A percentile compares a stretch with the other conserved stretches of the same genome.
phyloP scores from a whole-genome alignment of 2,329 filamentous ascomycete species.

The Chaetoscypha palmicola region DNA sequence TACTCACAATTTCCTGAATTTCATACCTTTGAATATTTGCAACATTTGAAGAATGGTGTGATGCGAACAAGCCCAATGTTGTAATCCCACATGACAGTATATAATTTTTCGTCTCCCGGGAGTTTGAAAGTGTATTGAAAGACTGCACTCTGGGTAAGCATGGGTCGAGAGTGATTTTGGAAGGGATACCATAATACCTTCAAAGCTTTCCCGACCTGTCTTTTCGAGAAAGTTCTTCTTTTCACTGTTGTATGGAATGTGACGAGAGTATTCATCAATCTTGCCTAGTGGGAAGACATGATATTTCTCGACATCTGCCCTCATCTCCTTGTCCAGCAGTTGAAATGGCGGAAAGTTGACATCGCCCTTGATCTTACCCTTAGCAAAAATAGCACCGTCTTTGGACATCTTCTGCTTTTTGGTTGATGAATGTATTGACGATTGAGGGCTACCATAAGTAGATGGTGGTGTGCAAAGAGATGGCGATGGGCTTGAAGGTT shows the following conservation, averaged over 20 bases:
- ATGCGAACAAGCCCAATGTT: conserved; percentile 89
- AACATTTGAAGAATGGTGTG: conserved; percentile 90
- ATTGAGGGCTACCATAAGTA: conserved; percentile 23
- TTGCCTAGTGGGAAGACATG: conserved; percentile 58
- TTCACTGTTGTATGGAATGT: conserved; percentile 90
- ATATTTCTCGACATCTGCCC: conserved; percentile 54
- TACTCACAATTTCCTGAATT: background rate
- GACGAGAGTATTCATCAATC: conserved; percentile 56
- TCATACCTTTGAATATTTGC: conserved; percentile 76
- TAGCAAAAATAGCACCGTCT: conserved; percentile 55
- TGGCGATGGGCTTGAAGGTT: conserved; percentile 36
- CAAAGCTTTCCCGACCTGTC: conserved; percentile 81
- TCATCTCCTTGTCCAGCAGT: conserved; percentile 49
- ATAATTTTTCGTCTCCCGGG: conserved; percentile 58
- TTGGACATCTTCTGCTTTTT: conserved; percentile 56
- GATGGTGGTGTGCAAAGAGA: conserved; percentile 24
- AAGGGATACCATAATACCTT: conserved; percentile 51
- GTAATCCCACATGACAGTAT: conserved; percentile 93
- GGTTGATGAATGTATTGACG: conserved; percentile 25
- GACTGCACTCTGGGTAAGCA: conserved; percentile 44
- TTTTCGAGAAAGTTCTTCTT: conserved; percentile 85
- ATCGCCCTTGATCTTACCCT: conserved; percentile 54
- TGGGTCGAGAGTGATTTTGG: conserved; percentile 10
- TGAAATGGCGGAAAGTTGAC: conserved; percentile 73
- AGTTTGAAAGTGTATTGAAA: conserved; percentile 78